Conservation (phyloP, 163 green algal species). For the Chloromonas sp. region DNA sequence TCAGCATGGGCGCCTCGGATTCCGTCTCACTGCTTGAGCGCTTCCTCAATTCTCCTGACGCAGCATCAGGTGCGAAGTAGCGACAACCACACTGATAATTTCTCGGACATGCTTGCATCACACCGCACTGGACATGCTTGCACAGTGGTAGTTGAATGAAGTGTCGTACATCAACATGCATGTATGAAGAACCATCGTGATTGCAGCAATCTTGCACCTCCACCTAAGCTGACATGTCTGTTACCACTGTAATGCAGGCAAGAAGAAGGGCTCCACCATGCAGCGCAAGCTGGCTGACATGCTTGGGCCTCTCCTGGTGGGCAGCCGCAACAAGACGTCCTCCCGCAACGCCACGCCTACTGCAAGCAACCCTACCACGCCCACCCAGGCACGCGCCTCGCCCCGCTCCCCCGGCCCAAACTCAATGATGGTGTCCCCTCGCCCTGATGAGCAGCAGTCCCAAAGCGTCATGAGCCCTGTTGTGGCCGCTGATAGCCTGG, state of each 20-base stretch:
- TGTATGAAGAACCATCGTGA: too few relatives aligned
- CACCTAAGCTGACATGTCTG: too few relatives aligned
- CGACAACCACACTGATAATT: too few relatives aligned
- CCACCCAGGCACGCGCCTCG: neutral
- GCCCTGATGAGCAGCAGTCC: neutral
- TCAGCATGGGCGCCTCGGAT: too few relatives aligned
- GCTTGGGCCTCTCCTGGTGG: slow-evolving; percentile 27
- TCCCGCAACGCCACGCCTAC: neutral
- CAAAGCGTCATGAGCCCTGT: neutral
- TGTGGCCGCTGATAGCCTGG: neutral
- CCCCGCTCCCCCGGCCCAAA: neutral
- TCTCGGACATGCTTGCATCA: too few relatives aligned
- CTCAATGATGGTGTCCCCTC: neutral
- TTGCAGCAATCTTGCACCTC: too few relatives aligned
- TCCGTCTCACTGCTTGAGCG: too few relatives aligned
- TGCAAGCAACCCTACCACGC: neutral
- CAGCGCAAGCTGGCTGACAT: slow-evolving; percentile 37
- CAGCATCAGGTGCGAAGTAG: too few relatives aligned
- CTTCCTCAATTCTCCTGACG: too few relatives aligned
- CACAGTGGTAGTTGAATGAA: too few relatives aligned
- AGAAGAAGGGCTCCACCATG: slow-evolving; percentile 17
- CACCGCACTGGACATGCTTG: too few relatives aligned
- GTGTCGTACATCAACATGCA: too few relatives aligned
- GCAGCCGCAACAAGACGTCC: neutral
- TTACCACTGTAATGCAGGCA: slow-evolving; percentile 8